Percentiles rank a stretch among this genome's conserved stretches.
phyloP scores from a whole-genome alignment of 331 rosid genomes.

The Rosa hybrid region DNA sequence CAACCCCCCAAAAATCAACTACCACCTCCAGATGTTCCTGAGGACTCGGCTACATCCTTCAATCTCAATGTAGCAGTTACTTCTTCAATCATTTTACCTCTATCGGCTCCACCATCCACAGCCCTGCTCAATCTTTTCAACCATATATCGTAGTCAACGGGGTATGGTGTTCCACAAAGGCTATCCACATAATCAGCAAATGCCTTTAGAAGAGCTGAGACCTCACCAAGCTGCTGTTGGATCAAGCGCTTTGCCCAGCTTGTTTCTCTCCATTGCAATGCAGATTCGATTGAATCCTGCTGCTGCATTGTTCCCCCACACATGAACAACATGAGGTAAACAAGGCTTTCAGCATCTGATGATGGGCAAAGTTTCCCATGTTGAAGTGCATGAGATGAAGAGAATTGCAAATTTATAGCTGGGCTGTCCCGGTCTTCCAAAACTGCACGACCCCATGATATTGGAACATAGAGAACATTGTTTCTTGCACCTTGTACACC shows the following conservation, averaged over 20 bases:
- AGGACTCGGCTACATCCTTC: constrained; percentile 69
- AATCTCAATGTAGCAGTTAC: constrained; percentile 48
- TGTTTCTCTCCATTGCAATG: constrained; percentile 79
- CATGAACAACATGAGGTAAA: constrained; percentile 55
- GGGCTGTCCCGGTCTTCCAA: constrained; percentile 83
- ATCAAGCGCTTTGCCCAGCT: constrained; percentile 67
- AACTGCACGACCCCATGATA: constrained; percentile 83
- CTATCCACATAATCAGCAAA: constrained; percentile 90
- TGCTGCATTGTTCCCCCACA: constrained; percentile 61
- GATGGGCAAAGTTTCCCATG: constrained; percentile 88
- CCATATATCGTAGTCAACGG: constrained; percentile 75
- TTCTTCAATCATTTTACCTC: constrained; percentile 74
- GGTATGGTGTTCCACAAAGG: constrained; percentile 80
- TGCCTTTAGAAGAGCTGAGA: constrained; percentile 71
- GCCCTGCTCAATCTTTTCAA: constrained; percentile 65
- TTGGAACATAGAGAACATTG: constrained; percentile 50
- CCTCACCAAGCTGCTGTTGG: constrained; percentile 75
- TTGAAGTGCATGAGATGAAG: constrained; percentile 82
- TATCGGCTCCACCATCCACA: constrained; percentile 57
- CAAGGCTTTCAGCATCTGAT: constrained; percentile 82
- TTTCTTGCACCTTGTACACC: constrained; percentile 42
- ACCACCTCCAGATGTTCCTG: constrained; percentile 61
- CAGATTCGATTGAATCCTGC: constrained; percentile 84
- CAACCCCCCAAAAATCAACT: constrained; percentile 32
- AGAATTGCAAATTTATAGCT: constrained; percentile 71